These are phyloP conservation scores for Puya raimondii DNA, from an alignment of 176 grass and related monocot species.

Conservation along the genomic window DNA sequence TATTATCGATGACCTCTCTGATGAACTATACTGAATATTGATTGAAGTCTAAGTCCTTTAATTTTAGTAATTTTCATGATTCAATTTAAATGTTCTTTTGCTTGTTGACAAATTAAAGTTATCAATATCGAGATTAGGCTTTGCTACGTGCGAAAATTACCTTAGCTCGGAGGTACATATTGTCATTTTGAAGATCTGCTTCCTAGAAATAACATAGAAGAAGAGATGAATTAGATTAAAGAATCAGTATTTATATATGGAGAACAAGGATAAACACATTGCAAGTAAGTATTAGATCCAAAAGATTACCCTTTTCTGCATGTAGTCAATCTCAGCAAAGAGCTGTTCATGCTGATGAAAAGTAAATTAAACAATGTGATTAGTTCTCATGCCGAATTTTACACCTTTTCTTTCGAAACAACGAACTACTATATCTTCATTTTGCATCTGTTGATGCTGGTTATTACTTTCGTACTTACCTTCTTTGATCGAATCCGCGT, in stretches of 20 bases:
- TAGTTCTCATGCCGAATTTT: not conserved
- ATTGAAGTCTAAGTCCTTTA: no score
- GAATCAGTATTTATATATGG: not conserved
- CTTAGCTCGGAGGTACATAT: constrained; percentile 53
- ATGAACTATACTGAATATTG: no score
- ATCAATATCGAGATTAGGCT: not conserved
- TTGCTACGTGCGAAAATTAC: constrained; percentile 10
- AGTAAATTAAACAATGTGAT: not conserved
- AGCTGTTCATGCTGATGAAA: constrained; percentile 54
- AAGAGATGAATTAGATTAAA: not conserved
- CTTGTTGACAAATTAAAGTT: not conserved
- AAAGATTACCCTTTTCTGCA: constrained; percentile 52
- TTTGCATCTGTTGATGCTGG: no score
- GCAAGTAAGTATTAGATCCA: not conserved
- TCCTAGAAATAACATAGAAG: constrained; percentile 31
- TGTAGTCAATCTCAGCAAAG: constrained; percentile 54
- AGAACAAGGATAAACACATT: no score
- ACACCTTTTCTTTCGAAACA: no score
- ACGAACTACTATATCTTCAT: no score
- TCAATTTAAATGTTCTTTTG: not conserved
- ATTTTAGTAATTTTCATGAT: no score
- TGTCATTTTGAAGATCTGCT: constrained; percentile 62
- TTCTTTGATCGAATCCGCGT: constrained; percentile 61
- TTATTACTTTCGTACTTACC: constrained; percentile 17
- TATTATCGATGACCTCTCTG: no score